phyloP scores from a whole-genome alignment of 495 filamentous ascomycete species.

The Tuber brumale region DNA sequence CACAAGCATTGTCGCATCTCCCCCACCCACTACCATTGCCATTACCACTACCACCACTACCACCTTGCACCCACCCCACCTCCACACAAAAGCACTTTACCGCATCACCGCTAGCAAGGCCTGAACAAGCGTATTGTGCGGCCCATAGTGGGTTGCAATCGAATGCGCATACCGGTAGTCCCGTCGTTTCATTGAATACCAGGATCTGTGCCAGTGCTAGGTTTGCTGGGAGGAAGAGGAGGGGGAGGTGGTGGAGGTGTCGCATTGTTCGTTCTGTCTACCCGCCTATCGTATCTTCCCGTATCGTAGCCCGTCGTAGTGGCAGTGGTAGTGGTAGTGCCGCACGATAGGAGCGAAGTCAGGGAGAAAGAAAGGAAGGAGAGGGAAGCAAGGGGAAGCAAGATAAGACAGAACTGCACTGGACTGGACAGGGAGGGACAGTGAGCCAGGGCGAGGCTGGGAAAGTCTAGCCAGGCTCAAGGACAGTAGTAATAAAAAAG shows the following conservation, averaged over 20 bases:
- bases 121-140: conserved; percentile 34
- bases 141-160: conserved; percentile 27
- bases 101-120: not conserved
- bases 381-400: conserved; percentile 15
- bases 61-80: conserved; percentile 11
- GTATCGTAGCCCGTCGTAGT: not conserved
- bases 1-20: conserved; percentile 26
- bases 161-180: conserved; percentile 35
- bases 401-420: not conserved
- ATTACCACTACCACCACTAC: not conserved
- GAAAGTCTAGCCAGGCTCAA: not conserved
- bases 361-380: conserved; percentile 2
- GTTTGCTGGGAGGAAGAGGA: conserved; percentile 21
- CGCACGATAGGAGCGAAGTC: not conserved
- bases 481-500: not conserved
- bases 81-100: conserved; percentile 30
- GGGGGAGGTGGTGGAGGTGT: conserved; percentile 23
- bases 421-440: not conserved
- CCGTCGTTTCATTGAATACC: conserved; percentile 33
- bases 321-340: not conserved
- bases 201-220: conserved; percentile 18
- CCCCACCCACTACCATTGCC: conserved; percentile 14
- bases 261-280: conserved; percentile 11
- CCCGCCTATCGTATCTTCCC: not conserved
- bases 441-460: not conserved